Evolutionary conservation across 768 basidiomycete genomes (phyloP), one percentile per base, ranked within the genome.

Genomic region (button mushroom (Agaricus bisporus)): DNA sequence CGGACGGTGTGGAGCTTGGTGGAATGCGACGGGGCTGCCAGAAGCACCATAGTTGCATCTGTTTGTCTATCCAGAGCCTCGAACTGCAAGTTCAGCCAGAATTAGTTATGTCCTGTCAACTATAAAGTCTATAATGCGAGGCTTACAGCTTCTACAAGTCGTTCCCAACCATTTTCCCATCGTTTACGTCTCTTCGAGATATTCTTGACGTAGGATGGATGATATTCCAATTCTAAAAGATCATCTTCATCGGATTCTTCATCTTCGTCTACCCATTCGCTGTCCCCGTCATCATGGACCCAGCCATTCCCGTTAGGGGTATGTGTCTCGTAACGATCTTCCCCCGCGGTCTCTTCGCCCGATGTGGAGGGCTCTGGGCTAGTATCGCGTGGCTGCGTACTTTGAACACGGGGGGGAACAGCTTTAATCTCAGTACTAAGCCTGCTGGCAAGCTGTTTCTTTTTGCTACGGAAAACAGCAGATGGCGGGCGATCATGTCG

Each of bases 371-470:
- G 77, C 69, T 90, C 88, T 0, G 86, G 88, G 57, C 84, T 88
- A 10, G 88, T 90, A 59, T 91, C 88, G 39, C 88, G 71, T 6
- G 88, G 88, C 60, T 90, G 87, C 0, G 88, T 91, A 60, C 87
- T 90, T 60, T 89, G 85, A 15, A 91, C 88, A 11, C 88, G 75
- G 9, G 86, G 87, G 1, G 88, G 88, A 1, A 83, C 68, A 36
- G 59, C 61, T 20, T 68, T 59, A 5, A 62, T 54, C 52, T 67
- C 63, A 41, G 62, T 60, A 53, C 66, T 66, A 41, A 62, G 41
- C 14, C 60, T 41, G 29, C 52, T 59, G 28, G 54, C 28, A 29
- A n/a, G 51, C 9, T 18, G 39, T 39, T 48, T 61, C 74, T 75
- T 76, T 61, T 78, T 77, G 45, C 76, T 53, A 0, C 78, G 72